Evolutionary conservation across 441 rosid species (phyloP).

Genomic region (Syzygium syzygioides): DNA sequence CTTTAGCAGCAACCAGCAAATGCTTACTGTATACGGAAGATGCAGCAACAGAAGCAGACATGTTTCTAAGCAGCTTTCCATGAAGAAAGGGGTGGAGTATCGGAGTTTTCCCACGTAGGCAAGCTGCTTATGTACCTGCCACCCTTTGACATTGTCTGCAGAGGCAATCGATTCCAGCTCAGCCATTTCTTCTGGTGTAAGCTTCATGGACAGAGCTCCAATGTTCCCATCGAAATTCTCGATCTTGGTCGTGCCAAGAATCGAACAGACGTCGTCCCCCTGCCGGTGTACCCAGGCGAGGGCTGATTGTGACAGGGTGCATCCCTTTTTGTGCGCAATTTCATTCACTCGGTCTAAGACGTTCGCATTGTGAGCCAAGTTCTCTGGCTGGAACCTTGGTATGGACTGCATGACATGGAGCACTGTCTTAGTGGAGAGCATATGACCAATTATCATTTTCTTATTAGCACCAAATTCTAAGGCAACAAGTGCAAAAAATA

Average conservation of each 20-base stretch:
- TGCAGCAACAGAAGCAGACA: neutral
- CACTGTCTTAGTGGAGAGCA: neutral
- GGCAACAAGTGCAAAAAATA: neutral
- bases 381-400: neutral
- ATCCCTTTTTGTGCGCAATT: neutral
- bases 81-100: neutral
- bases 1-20: neutral
- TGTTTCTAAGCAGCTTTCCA: neutral
- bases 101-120: neutral
- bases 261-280: neutral
- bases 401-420: neutral
- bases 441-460: neutral
- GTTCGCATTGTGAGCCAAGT: neutral
- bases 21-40: neutral
- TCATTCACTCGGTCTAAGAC: neutral
- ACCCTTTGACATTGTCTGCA: neutral
- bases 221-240: neutral
- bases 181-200: neutral
- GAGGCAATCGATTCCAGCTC: constrained; percentile 1
- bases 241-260: neutral
- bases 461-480: neutral
- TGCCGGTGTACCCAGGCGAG: neutral
- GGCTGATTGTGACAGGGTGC: neutral
- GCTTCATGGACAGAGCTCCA: neutral
- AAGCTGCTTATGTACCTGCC: neutral